Evolutionary conservation across 352 stramenopile genomes (phyloP), one percentile per base, ranked within the genome.

Genomic region (Pythium angustatum): DNA sequence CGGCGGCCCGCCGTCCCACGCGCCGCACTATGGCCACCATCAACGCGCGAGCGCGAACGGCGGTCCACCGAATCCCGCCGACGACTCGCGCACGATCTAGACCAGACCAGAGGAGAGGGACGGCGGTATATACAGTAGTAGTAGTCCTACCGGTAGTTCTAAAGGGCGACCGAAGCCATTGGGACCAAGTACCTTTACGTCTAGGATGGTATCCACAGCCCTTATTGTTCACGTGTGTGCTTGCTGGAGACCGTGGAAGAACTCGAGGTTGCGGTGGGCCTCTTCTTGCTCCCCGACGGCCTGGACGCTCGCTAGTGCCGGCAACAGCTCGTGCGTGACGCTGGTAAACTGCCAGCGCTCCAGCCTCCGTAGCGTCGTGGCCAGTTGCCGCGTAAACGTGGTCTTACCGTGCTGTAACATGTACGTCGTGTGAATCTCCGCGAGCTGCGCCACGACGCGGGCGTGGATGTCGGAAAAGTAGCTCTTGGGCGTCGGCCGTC

Each of bases 241-340:
- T 22, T 55, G 48, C 15, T 52, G 73, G 2, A 85, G 69, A 7
- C 85, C 70, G 62, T 91, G 80, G 64, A 73, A 85, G 66, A 91
- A 88, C 64, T 91, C 82, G 47, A 91, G 77, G 59, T 89, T 91
- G 19, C 80, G 69, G 26, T 83, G 75, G 43, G 78, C 73, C 48
- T 91, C 82, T 53, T 91, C 82, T 22, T 67, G 28, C 14, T 74
- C 68, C 0, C 65, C 81, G 11, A 69, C 28, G 0, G 54, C 22
- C 51, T 75, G 76, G 12, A 69, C 59, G 0, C 26, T 19, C 2
- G 68, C 43, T 4, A 89, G 67, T 22, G 54, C 59, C 43, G 14
- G 28, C 21, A 79, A 30, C 2, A 89, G 66, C 40, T 22, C 75
- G 3, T 47, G 3, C 15, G 30, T 58, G 7, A 83, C 59, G 2